Base-by-base conservation (phyloP, 2,329 filamentous ascomycete species). In the Chaetomium olivaceum region DNA sequence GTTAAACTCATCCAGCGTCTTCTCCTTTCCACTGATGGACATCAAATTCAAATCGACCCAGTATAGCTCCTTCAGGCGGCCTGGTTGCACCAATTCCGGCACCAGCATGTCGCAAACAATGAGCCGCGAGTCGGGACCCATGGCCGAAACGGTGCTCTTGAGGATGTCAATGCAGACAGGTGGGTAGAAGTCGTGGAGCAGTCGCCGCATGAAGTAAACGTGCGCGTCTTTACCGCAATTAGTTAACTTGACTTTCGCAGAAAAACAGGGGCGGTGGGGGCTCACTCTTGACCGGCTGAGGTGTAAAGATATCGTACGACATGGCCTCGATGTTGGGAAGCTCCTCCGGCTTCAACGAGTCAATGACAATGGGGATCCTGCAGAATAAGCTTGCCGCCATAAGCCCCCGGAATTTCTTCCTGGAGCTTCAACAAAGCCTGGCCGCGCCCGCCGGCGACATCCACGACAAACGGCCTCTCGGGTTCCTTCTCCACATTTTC, bases 31-130 rank as follows among this genome's bases (percentile, higher is more conserved):
- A 6, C 71, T 71, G 68, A 77, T 77, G 23, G 70, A 69, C 60
- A 76, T 61, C 14, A 76, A 61, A 6, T 71, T 71, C 33, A 76
- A 68, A 57, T 77, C 76, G 3, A 76, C 71, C 75, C 76, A 77
- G 62, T 75, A 76, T 0, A 75, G 64, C 23, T 73, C 72, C 61
- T 67, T 68, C 27, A 72, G 67, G 21, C 71, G 71, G 12, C 70
- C 69, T 12, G 70, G 68, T 7, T 74, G 68, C 1, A 75, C 75
- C 58, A 65, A 71, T 12, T 76, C 74, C 0, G 76, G 77, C 21
- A 78, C 68, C 11, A 79, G 55, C 67, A 76, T 74, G 54, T 79
- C 76, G 60, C 75, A 77, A 25, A 79, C 69, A 16, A 78, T 70
- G 2, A 77, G 68, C 1, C 75, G 74, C 2, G 76, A 76, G 52